These are phyloP conservation scores for Globisporangium emineosum DNA, from an alignment of 352 stramenopile genomes.

Conservation along the genomic window DNA sequence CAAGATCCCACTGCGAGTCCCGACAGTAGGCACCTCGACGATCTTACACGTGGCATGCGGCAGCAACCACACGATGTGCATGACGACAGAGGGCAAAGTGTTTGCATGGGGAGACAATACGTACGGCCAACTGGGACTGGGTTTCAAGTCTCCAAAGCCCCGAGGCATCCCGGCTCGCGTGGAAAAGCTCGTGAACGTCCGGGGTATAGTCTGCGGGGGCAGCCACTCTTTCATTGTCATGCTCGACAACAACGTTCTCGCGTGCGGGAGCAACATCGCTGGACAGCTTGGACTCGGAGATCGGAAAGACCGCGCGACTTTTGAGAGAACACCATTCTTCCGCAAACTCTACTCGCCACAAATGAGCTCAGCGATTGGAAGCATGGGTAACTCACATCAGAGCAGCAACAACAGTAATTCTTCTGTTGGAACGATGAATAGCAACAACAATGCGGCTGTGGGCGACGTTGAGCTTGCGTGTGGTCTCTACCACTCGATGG, in stretches of 20 bases:
- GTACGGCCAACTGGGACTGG: conserved; percentile 54
- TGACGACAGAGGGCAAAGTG: conserved; percentile 50
- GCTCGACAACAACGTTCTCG: conserved; percentile 50
- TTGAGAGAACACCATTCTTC: conserved; percentile 56
- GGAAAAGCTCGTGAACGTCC: conserved; percentile 48
- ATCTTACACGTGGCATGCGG: conserved; percentile 59
- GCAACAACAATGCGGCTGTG: background rate
- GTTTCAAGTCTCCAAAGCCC: conserved; percentile 26
- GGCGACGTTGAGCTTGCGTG: conserved; percentile 43
- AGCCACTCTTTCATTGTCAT: conserved; percentile 63
- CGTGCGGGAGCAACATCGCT: conserved; percentile 57
- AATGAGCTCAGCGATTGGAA: background rate
- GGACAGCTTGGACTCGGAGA: conserved; percentile 62
- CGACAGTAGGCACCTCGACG: conserved; percentile 29
- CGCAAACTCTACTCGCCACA: conserved; percentile 22
- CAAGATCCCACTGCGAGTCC: conserved; percentile 49
- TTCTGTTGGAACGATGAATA: background rate
- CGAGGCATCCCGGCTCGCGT: conserved; percentile 38
- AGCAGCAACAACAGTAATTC: background rate
- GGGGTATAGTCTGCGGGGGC: conserved; percentile 43
- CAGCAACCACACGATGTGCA: conserved; percentile 58
- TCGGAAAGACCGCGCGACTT: conserved; percentile 34
- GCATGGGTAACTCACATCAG: background rate
- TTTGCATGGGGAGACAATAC: conserved; percentile 70
- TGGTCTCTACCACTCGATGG: conserved; percentile 60